phyloP scores from a whole-genome alignment of 805 yeast species.

The Cyberlindnera euphorbiiphila region DNA sequence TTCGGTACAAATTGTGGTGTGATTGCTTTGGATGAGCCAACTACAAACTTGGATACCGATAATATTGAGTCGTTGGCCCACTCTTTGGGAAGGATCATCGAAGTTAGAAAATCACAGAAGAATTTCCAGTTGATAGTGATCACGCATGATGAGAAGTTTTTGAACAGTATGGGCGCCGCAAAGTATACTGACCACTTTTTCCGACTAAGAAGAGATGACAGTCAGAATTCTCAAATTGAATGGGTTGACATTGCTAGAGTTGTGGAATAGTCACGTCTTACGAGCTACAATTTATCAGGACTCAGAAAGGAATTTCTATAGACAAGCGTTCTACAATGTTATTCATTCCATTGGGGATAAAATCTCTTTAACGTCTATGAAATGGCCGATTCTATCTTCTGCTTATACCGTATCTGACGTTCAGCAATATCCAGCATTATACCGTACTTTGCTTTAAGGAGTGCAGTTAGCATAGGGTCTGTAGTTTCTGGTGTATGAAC shows the following conservation, averaged over 20 bases:
- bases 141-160: conserved; percentile 92
- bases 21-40: conserved; percentile 96
- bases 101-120: conserved; percentile 66
- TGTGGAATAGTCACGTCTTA: conserved; percentile 4
- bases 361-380: no score
- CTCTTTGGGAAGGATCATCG: conserved; percentile 72
- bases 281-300: background rate
- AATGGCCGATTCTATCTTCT: conserved; percentile 16
- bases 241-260: conserved; percentile 44
- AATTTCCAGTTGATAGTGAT: conserved; percentile 94
- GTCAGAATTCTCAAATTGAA: conserved; percentile 75
- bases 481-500: background rate
- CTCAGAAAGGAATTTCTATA: no score
- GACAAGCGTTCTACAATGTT: no score
- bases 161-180: conserved; percentile 79
- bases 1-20: conserved; percentile 94
- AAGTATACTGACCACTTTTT: conserved; percentile 85
- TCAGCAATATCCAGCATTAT: conserved; percentile 35
- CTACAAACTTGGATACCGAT: conserved; percentile 88
- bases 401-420: conserved; percentile 31
- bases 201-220: conserved; percentile 72
- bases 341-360: background rate
- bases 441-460: conserved; percentile 25
- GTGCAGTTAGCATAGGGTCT: conserved; percentile 11
- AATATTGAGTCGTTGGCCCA: conserved; percentile 85